Evolutionary conservation across 228 moss, liverwort and hornwort genomes (phyloP).

Genomic region (Sphagnum magellanicum): DNA sequence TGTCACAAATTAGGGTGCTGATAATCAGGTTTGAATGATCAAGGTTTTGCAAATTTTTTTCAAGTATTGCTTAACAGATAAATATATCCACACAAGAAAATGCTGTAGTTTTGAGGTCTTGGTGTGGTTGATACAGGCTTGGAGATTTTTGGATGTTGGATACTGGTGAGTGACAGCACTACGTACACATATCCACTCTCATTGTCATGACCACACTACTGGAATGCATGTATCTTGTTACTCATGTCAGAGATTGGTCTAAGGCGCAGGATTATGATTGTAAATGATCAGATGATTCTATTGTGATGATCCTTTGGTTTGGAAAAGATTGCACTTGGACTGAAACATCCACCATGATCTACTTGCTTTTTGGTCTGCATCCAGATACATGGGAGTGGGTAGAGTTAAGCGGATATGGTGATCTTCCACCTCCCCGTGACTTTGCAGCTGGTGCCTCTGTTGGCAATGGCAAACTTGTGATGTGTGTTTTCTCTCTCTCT

Average conservation of each 20-base stretch:
- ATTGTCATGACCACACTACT: too few relatives aligned
- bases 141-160: slow-evolving; percentile 99
- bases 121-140: slow-evolving; percentile 41
- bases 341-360: too few relatives aligned
- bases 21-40: neutral
- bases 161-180: slow-evolving; percentile 54
- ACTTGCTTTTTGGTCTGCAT: neutral
- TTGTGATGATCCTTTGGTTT: too few relatives aligned
- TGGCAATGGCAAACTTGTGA: slow-evolving; percentile 91
- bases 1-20: neutral
- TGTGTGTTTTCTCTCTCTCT: slow-evolving; percentile 51
- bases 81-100: too few relatives aligned
- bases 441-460: slow-evolving; percentile 97
- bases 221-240: too few relatives aligned
- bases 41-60: neutral
- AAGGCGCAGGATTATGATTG: too few relatives aligned
- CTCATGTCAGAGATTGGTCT: too few relatives aligned
- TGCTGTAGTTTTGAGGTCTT: neutral
- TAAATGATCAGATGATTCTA: too few relatives aligned
- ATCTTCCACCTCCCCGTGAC: slow-evolving; percentile 92
- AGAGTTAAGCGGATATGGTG: slow-evolving; percentile 86
- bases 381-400: slow-evolving; percentile 98
- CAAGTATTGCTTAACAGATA: neutral
- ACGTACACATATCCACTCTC: too few relatives aligned
- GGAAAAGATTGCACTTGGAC: too few relatives aligned